Evolutionary conservation across 2,329 filamentous ascomycete genomes (phyloP), one percentile per base, ranked within the genome.

Genomic region (Fusarium sp.): DNA sequence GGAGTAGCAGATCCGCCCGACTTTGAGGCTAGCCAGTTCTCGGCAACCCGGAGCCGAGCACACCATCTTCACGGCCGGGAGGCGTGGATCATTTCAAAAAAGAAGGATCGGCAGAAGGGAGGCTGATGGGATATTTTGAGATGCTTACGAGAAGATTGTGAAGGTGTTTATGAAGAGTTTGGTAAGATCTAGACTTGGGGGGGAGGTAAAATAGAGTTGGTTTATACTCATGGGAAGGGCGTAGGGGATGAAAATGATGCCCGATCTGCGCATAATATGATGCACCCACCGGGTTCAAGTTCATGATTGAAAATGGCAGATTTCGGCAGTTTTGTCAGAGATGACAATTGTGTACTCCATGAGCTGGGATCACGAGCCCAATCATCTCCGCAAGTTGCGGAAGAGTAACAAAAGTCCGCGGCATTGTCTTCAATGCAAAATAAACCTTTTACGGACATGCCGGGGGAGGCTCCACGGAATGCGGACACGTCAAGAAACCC

Each of bases 41-140:
- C 68, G 68, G 64, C 68, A 68, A 10, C 18, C 16, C 54, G 60
- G 57, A 46, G 61, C 68, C 68, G 68, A 62, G 33, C 57, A 70
- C 67, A 70, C 62, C 62, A 67, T 50, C 23, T 55, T 55, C 36
- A 40, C 38, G 27, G 46, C 38, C 50, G 36, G 16, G 33, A 34
- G 10, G 42, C 29, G 25, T 38, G 16, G 14, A 57, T 59, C 27
- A 38, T 49, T 55, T 42, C 9, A 58, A 46, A 31, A 58, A 46
- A 58, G 44, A 20, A 33, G 9, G 56, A 36, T 59, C 16, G 38
- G 11, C 42, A 16, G 18, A 38, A 38, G n/a, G 23, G 18, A 40
- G 53, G 54, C 56, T 64, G 49, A 64, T 36, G 42, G 50, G 44
- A 49, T 27, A 70, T 44, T 55, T 27, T 13, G 6, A 59, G 68